A percentile compares a stretch with the other conserved stretches of the same genome.
Conservation (phyloP, 768 basidiomycete genomes). For the Lactarius psammicola region DNA sequence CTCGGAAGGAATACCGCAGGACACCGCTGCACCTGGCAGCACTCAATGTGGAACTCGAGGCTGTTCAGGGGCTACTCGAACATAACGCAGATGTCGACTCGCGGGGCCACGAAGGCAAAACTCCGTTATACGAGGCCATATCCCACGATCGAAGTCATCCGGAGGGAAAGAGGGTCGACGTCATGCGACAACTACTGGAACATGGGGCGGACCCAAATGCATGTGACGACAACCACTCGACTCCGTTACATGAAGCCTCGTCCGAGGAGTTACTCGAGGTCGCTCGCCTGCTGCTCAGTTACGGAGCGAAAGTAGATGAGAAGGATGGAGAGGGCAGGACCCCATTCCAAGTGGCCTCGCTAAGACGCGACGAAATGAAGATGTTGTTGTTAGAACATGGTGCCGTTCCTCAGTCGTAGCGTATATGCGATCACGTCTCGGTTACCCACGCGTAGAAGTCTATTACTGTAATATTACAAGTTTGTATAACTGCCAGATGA, state of each 20-base stretch:
- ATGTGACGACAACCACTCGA: not conserved
- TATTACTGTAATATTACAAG: too few relatives aligned
- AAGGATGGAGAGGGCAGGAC: not conserved
- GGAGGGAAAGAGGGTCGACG: too few relatives aligned
- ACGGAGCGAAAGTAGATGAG: not conserved
- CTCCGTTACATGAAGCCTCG: not conserved
- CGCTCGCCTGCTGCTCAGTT: not conserved
- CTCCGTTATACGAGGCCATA: too few relatives aligned
- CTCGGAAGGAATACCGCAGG: not conserved
- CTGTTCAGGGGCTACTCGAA: not conserved
- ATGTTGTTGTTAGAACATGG: not conserved
- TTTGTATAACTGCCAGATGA: too few relatives aligned
- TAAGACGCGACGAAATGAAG: not conserved
- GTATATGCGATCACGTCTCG: too few relatives aligned
- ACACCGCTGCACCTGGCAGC: not conserved
- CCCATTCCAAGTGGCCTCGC: not conserved
- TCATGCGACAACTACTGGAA: not conserved
- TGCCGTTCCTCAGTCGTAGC: too few relatives aligned
- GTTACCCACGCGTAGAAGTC: too few relatives aligned
- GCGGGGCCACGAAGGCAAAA: not conserved
- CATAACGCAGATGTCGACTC: not conserved
- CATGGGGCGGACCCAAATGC: not conserved
- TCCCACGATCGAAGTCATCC: too few relatives aligned
- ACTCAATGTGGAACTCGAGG: rapidly evolving
- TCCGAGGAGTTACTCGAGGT: rapidly evolving